Conservation (phyloP, 805 yeast species). For the Saccharomycopsis sp. region DNA sequence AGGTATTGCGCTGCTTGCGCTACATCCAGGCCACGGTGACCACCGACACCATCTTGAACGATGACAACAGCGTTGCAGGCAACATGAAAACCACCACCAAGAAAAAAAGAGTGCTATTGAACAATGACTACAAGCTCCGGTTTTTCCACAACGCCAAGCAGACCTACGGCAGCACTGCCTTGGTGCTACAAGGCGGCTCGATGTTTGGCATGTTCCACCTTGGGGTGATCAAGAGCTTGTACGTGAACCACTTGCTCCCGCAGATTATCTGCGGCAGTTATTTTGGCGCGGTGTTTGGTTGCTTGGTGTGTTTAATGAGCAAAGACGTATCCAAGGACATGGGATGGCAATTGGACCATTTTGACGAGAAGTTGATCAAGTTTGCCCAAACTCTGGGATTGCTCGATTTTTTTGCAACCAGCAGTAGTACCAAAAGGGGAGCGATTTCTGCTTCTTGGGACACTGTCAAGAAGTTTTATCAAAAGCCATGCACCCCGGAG, state of each 20-base stretch:
- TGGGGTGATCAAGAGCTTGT: conserved; percentile 84
- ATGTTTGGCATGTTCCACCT: conserved; percentile 88
- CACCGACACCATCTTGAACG: too few relatives aligned
- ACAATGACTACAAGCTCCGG: conserved; percentile 49
- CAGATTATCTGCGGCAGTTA: conserved; percentile 85
- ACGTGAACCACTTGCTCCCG: conserved; percentile 68
- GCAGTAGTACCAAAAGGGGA: too few relatives aligned
- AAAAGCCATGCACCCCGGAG: conserved; percentile 81
- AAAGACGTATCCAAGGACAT: not conserved
- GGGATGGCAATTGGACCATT: conserved; percentile 6
- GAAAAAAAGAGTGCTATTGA: too few relatives aligned
- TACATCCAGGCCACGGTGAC: conserved; percentile 44
- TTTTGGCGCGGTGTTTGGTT: conserved; percentile 88
- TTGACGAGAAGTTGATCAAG: not conserved
- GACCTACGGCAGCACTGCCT: conserved; percentile 83
- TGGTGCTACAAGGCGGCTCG: conserved; percentile 90
- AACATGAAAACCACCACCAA: too few relatives aligned
- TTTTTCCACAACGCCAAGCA: conserved; percentile 82
- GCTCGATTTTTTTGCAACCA: too few relatives aligned
- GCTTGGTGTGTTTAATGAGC: conserved; percentile 50
- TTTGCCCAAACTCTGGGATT: too few relatives aligned
- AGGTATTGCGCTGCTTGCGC: conserved; percentile 60
- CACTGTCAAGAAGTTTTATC: conserved; percentile 22
- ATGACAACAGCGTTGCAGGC: too few relatives aligned
- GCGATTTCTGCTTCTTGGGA: too few relatives aligned